These are phyloP conservation scores for Alternaria burnsii DNA, from an alignment of 2,329 filamentous ascomycete species.

Conservation along the genomic window DNA sequence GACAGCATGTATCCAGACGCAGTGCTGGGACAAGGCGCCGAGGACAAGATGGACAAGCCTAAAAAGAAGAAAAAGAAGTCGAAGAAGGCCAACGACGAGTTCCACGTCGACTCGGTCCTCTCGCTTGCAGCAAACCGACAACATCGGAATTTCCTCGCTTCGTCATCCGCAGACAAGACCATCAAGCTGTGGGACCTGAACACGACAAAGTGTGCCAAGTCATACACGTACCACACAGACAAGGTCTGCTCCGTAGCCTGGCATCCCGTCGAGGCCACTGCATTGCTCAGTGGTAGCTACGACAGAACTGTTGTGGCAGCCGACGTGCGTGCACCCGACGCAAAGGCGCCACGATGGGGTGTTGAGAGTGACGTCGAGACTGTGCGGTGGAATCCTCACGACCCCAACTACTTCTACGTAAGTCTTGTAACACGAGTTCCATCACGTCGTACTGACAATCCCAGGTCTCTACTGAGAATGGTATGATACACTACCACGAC, in stretches of 20 bases:
- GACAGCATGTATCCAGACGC: slow-evolving; percentile 99
- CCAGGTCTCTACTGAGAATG: slow-evolving; percentile 80
- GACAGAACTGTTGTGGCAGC: slow-evolving; percentile 93
- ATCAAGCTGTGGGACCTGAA: slow-evolving; percentile 98
- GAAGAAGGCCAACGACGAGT: slow-evolving; percentile 86
- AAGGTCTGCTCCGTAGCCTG: slow-evolving; percentile 97
- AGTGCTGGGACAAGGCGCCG: slow-evolving; percentile 77
- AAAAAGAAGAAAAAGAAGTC: slow-evolving; percentile 91
- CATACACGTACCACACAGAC: slow-evolving; percentile 94
- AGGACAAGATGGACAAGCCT: slow-evolving; percentile 65
- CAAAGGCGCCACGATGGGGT: slow-evolving; percentile 83
- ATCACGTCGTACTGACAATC: slow-evolving; percentile 25
- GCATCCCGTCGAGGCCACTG: slow-evolving; percentile 86
- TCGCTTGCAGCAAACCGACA: slow-evolving; percentile 90
- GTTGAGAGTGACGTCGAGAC: slow-evolving; percentile 96
- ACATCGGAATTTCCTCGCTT: slow-evolving; percentile 93
- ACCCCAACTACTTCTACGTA: slow-evolving; percentile 92
- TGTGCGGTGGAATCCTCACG: slow-evolving; percentile 91
- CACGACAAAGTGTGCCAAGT: slow-evolving; percentile 91
- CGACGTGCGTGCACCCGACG: slow-evolving; percentile 92
- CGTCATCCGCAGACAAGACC: slow-evolving; percentile 94
- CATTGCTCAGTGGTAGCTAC: slow-evolving; percentile 91
- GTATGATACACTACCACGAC: slow-evolving; percentile 92
- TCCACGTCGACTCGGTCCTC: slow-evolving; percentile 93
- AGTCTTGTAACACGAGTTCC: slow-evolving; percentile 20